Base-by-base conservation (phyloP, 768 basidiomycete genomes). In the Suillus americanus region DNA sequence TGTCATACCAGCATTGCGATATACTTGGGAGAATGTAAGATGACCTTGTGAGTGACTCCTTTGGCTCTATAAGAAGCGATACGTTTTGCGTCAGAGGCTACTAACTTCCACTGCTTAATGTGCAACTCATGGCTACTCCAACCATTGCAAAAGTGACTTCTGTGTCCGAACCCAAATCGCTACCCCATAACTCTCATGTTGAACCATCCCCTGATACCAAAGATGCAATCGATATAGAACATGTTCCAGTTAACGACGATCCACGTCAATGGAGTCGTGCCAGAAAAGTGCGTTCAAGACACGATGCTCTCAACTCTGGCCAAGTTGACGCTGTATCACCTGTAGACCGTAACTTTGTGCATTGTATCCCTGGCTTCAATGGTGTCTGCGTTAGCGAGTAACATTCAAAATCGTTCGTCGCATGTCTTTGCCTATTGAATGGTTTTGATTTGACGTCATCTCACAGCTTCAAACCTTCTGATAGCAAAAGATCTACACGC, bases 401-500 rank as follows among this genome's bases (percentile, higher is more conserved):
- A 69, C 50, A 77, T 77, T 56, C 75, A 75, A 60, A 74, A 61
- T 51, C 74, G 72, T 75, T 64, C 8, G 72, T 65, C 18, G 25
- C 38, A n/a, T 18, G 66, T 66, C 25, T 23, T 60, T 13, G 28
- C 18, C 18, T 12, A 46, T 50, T 35, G 18, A 48, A 41, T 40
- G 35, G 35, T 30, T 13, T 63, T 46, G 61, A 40, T 3, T 38
- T 53, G 50, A 33, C 28, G 16, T 12, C 41, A 23, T 56, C 33
- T 41, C 35, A 56, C 64, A 92, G 90, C 91, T 50, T 85, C 87
- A 12, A 88, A 90, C 40, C 73, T 82, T 33, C 73, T 85, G 62
- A 87, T 92, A 76, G 80, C 88, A 67, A 67, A 67, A 2, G 80
- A 89, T 23, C 79, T 94, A 43, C 82, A 83, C 51, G 87, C 91